phyloP scores from a whole-genome alignment of 345 rosid genomes.

The Populus euphratica region DNA sequence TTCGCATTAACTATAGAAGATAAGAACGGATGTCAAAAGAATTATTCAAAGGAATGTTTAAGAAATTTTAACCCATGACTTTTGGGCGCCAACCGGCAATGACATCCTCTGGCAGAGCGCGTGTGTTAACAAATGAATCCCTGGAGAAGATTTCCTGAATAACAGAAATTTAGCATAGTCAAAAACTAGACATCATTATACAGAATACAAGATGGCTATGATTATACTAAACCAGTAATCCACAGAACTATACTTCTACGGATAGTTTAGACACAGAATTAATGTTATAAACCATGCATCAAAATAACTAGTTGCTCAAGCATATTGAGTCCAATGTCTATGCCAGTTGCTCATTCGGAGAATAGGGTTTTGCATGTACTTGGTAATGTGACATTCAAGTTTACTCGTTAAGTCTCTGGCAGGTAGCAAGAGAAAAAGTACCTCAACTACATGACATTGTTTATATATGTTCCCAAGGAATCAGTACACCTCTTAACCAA shows the following conservation, averaged over 20 bases:
- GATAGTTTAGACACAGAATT: not conserved
- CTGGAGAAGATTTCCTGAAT: slow-evolving; percentile 65
- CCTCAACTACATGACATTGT: not conserved
- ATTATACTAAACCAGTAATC: not conserved
- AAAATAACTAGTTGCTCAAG: not conserved
- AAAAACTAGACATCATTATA: slow-evolving; percentile 5
- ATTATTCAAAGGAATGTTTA: not conserved
- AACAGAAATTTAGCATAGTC: slow-evolving; percentile 1
- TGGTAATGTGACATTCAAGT: not conserved
- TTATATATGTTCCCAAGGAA: no score
- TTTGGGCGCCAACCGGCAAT: slow-evolving; percentile 92
- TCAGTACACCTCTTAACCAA: no score
- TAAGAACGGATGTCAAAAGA: not conserved
- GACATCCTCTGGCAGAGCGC: slow-evolving; percentile 71
- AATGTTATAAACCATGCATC: not conserved
- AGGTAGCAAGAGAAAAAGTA: not conserved
- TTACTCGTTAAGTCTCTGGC: not conserved
- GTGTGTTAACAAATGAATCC: slow-evolving; percentile 71
- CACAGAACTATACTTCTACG: not conserved
- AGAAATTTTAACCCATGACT: slow-evolving; percentile 49
- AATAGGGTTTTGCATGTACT: not conserved
- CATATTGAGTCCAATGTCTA: not conserved
- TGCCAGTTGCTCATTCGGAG: no score
- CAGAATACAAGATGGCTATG: not conserved
- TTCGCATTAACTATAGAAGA: not conserved